phyloP scores from a whole-genome alignment of 352 stramenopile species.

The Phytophthora rubi region DNA sequence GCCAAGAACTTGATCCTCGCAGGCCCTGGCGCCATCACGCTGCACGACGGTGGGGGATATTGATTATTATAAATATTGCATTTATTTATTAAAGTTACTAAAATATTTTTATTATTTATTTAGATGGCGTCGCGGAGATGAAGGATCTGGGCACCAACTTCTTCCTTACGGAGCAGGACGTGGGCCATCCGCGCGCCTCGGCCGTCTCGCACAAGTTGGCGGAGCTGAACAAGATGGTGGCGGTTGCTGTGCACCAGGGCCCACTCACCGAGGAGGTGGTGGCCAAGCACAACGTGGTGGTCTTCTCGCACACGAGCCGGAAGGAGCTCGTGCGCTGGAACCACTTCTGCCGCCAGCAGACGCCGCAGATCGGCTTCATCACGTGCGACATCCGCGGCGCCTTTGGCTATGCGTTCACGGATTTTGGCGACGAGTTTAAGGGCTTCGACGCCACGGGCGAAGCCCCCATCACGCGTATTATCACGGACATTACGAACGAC shows the following conservation, averaged over 20 bases:
- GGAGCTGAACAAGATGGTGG: slow-evolving; percentile 93
- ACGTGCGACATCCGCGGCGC: slow-evolving; percentile 77
- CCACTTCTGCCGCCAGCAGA: slow-evolving; percentile 85
- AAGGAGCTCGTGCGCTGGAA: slow-evolving; percentile 90
- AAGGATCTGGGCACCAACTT: slow-evolving; percentile 95
- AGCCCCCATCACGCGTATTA: slow-evolving; percentile 86
- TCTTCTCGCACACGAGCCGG: slow-evolving; percentile 84
- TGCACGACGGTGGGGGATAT: slow-evolving; percentile 66
- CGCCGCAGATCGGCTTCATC: slow-evolving; percentile 84
- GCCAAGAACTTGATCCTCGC: slow-evolving; percentile 95
- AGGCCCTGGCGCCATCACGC: slow-evolving; percentile 86
- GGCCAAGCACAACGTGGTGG: slow-evolving; percentile 83
- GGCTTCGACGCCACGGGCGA: slow-evolving; percentile 84
- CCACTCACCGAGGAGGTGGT: slow-evolving; percentile 69
- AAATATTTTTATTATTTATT: background rate
- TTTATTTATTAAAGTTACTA: background rate
- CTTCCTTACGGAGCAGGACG: slow-evolving; percentile 88
- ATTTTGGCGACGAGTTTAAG: slow-evolving; percentile 81
- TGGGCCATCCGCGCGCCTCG: slow-evolving; percentile 66
- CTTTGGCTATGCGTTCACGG: slow-evolving; percentile 83
- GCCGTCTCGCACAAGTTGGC: slow-evolving; percentile 83
- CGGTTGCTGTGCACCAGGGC: slow-evolving; percentile 76
- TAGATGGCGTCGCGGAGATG: slow-evolving; percentile 71
- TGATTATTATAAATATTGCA: background rate
- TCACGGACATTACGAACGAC: slow-evolving; percentile 88